These are phyloP conservation scores for Trametes cingulata DNA, from an alignment of 768 basidiomycete genomes.

Conservation along the genomic window DNA sequence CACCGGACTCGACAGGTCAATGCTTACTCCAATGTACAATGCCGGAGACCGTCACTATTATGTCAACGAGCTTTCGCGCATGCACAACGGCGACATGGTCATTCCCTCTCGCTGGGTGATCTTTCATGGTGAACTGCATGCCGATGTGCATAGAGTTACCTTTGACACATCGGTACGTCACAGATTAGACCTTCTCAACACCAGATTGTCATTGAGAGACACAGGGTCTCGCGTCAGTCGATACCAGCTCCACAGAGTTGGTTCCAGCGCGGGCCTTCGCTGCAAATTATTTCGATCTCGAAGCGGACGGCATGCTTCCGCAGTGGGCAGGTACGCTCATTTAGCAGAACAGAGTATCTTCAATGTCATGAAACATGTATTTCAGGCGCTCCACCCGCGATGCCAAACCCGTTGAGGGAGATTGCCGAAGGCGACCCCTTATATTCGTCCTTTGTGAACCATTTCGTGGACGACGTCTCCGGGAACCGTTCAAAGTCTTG, in stretches of 20 bases:
- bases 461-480: conserved; percentile 32
- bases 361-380: too few species aligned
- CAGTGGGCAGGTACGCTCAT: not conserved
- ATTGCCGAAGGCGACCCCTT: conserved; percentile 16
- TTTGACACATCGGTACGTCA: too few species aligned
- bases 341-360: too few species aligned
- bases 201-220: too few species aligned
- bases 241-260: not conserved
- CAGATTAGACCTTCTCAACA: too few species aligned
- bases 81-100: too few species aligned
- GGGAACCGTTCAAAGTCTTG: conserved; percentile 32
- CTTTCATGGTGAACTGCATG: not conserved
- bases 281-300: not conserved
- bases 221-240: not conserved
- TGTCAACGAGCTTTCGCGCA: too few species aligned
- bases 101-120: too few species aligned
- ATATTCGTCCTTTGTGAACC: conserved; percentile 20
- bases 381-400: not conserved
- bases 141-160: not conserved
- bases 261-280: not conserved
- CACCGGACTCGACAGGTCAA: not conserved
- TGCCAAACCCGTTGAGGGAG: conserved; percentile 17
- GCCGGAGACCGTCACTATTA: not conserved
- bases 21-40: conserved; percentile 20
- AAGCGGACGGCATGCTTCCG: not conserved